Base-by-base conservation (phyloP, 2,329 filamentous ascomycete genomes). In the Cryphonectria radicalis region DNA sequence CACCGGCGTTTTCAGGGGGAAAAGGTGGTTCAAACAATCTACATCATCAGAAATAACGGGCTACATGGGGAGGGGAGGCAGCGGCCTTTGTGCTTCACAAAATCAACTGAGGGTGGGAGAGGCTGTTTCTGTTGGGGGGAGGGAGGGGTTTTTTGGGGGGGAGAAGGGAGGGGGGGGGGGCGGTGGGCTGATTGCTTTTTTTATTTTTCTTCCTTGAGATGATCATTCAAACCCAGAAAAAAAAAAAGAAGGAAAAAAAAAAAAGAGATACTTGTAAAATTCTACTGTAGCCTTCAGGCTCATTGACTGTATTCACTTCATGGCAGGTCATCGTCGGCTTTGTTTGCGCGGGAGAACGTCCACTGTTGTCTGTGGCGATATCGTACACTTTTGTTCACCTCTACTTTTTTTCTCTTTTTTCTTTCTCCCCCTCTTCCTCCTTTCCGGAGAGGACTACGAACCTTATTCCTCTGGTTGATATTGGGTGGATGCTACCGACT, bases 181-280 rank as follows among this genome's bases (percentile, higher is more conserved):
- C 2, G 22, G 37, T 40, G 13, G 35, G 37, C 10, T 63, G 7
- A 14, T 10, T 17, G 37, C 46, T 43, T 46, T 32, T n/a, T 13
- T 37, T 50, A 53, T 28, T 65, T 53, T 1, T 59, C n/a, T 13
- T 66, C 40, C 17, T 37, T 50, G 42, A 22, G 19, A 25, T 50
- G 46, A 50, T n/a, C 46, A 50, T 50, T 22, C 46, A 10, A 50
- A 50, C 43, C n/a, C n/a, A n/a, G n/a, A n/a, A 42, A 40, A 40
- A 40, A 42, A 42, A 32, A 4, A 32, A 32, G 3, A 3, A 28
- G 28, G 19, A n/a, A 43, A 53, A 50, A 64, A 71, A 63, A 70
- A 64, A 70, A 62, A 71, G 70, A 68, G 66, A 71, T 65, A 71
- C 70, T 62, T 71, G 32, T 25, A 28, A 42, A 40, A 37, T 40